These are phyloP conservation scores for Bipolaris cookei DNA, from an alignment of 2,329 filamentous ascomycete species.

Conservation along the genomic window DNA sequence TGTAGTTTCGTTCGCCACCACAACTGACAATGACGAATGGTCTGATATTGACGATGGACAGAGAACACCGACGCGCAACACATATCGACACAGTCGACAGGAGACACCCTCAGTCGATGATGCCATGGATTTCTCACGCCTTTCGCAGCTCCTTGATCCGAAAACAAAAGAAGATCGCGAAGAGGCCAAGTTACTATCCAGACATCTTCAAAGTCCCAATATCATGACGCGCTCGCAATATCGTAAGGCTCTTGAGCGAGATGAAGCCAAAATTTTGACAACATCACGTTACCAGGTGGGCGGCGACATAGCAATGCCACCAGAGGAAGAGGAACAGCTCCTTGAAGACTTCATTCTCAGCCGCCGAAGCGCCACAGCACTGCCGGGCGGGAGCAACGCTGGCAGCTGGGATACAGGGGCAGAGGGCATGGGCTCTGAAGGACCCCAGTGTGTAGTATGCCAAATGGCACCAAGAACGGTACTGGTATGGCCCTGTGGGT, in stretches of 20 bases:
- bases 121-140: conserved; percentile 66
- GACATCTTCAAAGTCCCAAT: conserved; percentile 73
- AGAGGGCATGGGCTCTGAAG: conserved; percentile 72
- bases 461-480: conserved; percentile 85
- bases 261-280: conserved; percentile 72
- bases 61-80: conserved; percentile 75
- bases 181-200: conserved; percentile 80
- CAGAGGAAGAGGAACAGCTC: conserved; percentile 63
- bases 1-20: conserved; percentile 70
- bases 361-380: conserved; percentile 54
- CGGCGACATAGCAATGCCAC: conserved; percentile 34
- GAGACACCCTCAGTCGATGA: conserved; percentile 59
- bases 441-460: conserved; percentile 91
- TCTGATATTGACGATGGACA: conserved; percentile 56
- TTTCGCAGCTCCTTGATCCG: conserved; percentile 84
- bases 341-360: conserved; percentile 66
- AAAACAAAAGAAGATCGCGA: conserved; percentile 76
- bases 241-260: conserved; percentile 68
- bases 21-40: conserved; percentile 52
- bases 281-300: conserved; percentile 41
- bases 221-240: conserved; percentile 85
- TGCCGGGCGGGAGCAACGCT: conserved; percentile 41
- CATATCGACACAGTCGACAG: conserved; percentile 59
- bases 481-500: conserved; percentile 95
- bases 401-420: conserved; percentile 71